Base-by-base conservation (phyloP, 805 yeast species). In the Starmerella bombi region DNA sequence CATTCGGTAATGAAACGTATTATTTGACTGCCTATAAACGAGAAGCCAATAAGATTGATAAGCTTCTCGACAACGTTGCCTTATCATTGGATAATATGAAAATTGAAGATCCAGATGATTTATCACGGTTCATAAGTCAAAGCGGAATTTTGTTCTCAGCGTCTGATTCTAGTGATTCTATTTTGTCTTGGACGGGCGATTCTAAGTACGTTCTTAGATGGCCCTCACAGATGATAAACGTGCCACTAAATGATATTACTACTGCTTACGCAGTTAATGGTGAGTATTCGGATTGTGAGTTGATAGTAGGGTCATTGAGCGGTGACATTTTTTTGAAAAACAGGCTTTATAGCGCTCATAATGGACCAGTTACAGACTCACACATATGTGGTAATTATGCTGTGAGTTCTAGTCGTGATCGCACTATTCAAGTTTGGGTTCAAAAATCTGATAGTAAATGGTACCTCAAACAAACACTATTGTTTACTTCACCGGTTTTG, bases 391-490 rank as follows among this genome's bases (percentile, higher is more conserved):
- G 32, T 5, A 10, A 18, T 10, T 15, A 41, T n/a, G 41, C 42
- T 1, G 42, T 50, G 4, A 17, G 41, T 31, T 12, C 42, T 10
- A 15, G 45, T 27, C 32, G 55, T 35, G 44, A 62, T 53, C 31
- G 53, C 42, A 15, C 32, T 41, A 38, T 52, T 3, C 54, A 51
- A 30, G 23, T 52, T 1, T 52, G 48, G 49, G 18, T 23, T 9
- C 7, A 19, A 21, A 28, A 37, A 1, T 35, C 32, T 4, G 39
- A 34, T 3, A 48, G 38, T 1, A 41, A 45, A 2, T 77, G 82
- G 81, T 64, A 59, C 4, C 57, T 79, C 3, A 54, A 66, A 34
- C 80, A 76, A 50, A 78, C 85, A 0, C 50, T 78, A 2, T 25
- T 43, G 23, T 29, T 51, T 16, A n/a, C 50, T 2, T 38, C 44